Evolutionary conservation across 1,284 basidiomycete species (phyloP).

Genomic region (Malassezia sp.): DNA sequence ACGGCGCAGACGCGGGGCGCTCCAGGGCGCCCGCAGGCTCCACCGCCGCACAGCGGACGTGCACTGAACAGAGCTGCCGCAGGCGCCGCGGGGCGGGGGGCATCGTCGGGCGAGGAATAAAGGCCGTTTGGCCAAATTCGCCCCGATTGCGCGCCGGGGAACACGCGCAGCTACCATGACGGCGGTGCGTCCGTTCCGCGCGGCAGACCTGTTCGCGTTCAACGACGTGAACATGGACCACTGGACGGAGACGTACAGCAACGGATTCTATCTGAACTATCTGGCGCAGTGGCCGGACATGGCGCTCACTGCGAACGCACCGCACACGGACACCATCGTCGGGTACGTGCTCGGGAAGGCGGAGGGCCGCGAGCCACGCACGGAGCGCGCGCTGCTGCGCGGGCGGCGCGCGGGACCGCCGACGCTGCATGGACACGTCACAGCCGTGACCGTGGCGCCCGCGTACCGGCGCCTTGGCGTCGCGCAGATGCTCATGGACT

Average conservation of each 20-base stretch:
- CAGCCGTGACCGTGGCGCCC: conserved; percentile 78
- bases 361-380: conserved; percentile 26
- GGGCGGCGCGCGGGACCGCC: too few species aligned
- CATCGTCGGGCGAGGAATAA: background rate
- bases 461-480: conserved; percentile 74
- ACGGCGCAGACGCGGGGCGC: too few species aligned
- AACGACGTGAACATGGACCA: conserved; percentile 86
- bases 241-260: conserved; percentile 85
- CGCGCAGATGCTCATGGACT: conserved; percentile 66
- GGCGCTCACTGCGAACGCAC: conserved; percentile 66
- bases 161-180: conserved; percentile 56
- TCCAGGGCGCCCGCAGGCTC: too few species aligned
- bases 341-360: conserved; percentile 38
- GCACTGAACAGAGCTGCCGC: background rate
- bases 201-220: conserved; percentile 77
- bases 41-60: background rate
- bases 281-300: conserved; percentile 80
- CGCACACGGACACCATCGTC: conserved; percentile 42
- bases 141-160: background rate
- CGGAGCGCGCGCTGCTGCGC: conserved; percentile 3
- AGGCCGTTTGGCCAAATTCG: background rate
- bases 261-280: conserved; percentile 74
- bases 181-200: conserved; percentile 66
- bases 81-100: background rate
- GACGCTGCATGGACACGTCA: conserved; percentile 56